Evolutionary conservation across 345 rosid species (phyloP), one percentile per base, ranked within the genome.

Genomic region (Gossypium stocksii): DNA sequence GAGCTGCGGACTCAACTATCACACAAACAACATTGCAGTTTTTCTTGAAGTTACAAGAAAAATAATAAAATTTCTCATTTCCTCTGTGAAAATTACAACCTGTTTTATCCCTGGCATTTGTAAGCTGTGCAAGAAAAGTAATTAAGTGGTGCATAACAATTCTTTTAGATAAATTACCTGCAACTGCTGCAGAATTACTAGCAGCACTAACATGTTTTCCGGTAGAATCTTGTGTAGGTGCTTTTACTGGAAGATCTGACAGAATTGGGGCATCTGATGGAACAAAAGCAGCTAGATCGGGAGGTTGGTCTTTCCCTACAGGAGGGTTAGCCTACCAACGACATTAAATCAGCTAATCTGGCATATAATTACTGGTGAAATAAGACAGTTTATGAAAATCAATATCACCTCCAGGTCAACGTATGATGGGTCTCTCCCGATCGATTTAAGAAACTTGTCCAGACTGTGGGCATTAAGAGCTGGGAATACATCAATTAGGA

Each of bases 291-390:
- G 95, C 94, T 64, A 94, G 88, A 82, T 94, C 98, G 1, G 98
- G 97, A 76, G 97, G 94, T 76, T 89, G 95, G 80, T 94, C 97
- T 83, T 92, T 94, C 71, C 98, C 97, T 25, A 92, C 94, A 22
- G 81, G 49, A 11, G 93, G 98, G 76, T 82, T 90, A 72, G 87
- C 95, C 97, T 92, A 77, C 80, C 77, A 64, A 70, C 45, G 25
- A 62, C 23, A 57, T 74, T 23, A 57, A 20, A 61, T 48, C 16
- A 52, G 34, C 67, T 20, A 25, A 52, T 53, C 45, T 19, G 25
- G 27, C 9, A 38, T 27, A 73, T 13, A 76, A 75, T 56, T 38
- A 67, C 45, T 5, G 67, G 62, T 46, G 41, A 79, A 59, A 20
- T 41, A 38, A 65, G 19, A 58, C 43, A 80, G 41, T 51, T n/a